Evolutionary conservation across 176 grass and related monocot species (phyloP), one percentile per base, ranked within the genome.

Genomic region (Aegilops sharonensis): DNA sequence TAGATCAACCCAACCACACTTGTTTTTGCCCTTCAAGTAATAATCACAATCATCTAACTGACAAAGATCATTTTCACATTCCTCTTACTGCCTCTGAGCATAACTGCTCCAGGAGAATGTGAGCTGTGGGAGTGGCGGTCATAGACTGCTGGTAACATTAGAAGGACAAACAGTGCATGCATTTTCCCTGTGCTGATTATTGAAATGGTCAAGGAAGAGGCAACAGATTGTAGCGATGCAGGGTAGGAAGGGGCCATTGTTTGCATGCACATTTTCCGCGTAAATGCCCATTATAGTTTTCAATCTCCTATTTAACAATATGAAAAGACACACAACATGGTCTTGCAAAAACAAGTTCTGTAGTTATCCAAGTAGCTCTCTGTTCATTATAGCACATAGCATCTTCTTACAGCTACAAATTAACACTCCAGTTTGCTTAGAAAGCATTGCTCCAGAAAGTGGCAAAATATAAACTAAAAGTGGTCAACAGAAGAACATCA

Each of bases 41-140:
- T 63, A 90, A 78, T 24, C 15, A 62, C 7, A 6, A 86, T 81
- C 13, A 45, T 71, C 50, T 83, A 83, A 78, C 29, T 72, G 45
- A 21, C n/a, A 12, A 72, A 85, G 52, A 78, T 10, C 21, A 27
- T 79, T 54, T 37, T 36, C 78, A 72, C 4, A 48, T 71, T 69
- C 82, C 73, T 11, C 24, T 76, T 45, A 54, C 73, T 76, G 43
- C 73, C 2, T 25, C 31, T 47, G 25, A 76, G 45, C 25, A 31
- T 27, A 76, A 76, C 73, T 54, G 25, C 12, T 74, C 72, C 4
- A 50, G 72, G 14, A 30, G 7, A 76, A 76, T 52, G 2, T 52
- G 73, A 20, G 15, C 25, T 76, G 73, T 54, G 43, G 45, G 43
- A 76, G 25, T 76, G 73, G 24, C 45, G 2, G 48, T 54, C 25